A percentile compares a stretch with the other conserved stretches of the same genome.
Evolutionary conservation across 768 basidiomycete species (phyloP).

Genomic region (Auricularia cornea): DNA sequence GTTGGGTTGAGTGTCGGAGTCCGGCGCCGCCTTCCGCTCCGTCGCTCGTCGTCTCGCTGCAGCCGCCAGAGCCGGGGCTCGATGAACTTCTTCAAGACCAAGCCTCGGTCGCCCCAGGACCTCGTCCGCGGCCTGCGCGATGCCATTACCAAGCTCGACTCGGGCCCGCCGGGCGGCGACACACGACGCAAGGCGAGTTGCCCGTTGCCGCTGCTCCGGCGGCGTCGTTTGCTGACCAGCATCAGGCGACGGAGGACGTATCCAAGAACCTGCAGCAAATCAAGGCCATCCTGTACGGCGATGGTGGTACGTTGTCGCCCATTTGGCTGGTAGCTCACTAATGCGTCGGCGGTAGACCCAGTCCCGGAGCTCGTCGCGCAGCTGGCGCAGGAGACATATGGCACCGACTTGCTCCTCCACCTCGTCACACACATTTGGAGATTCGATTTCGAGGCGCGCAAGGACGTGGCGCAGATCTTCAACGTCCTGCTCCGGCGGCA

Average conservation of each 20-base stretch:
- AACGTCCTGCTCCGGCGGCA: slow-evolving; percentile 85
- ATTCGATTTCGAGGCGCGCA: slow-evolving; percentile 91
- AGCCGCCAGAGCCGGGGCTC: background rate
- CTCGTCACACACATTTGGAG: slow-evolving; percentile 75
- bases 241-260: slow-evolving; percentile 80
- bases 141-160: slow-evolving; percentile 67
- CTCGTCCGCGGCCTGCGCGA: slow-evolving; percentile 76
- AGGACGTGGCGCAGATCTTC: slow-evolving; percentile 79
- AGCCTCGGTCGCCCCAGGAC: slow-evolving; percentile 79
- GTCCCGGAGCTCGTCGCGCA: slow-evolving; percentile 87
- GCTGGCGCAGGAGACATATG: slow-evolving; percentile 92
- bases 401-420: slow-evolving; percentile 73
- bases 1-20: too few relatives aligned
- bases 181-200: slow-evolving; percentile 64
- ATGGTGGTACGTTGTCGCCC: slow-evolving; percentile 44
- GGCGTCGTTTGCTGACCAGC: slow-evolving; percentile 4
- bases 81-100: slow-evolving; percentile 97
- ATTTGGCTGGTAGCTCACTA: background rate
- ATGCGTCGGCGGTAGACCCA: slow-evolving; percentile 43
- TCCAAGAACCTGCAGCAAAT: slow-evolving; percentile 85
- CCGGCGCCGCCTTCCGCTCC: background rate
- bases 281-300: slow-evolving; percentile 80
- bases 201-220: background rate
- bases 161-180: slow-evolving; percentile 65
- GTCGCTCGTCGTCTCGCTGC: background rate